Evolutionary conservation across 2,329 filamentous ascomycete species (phyloP).

Genomic region (Catunica adiposa): DNA sequence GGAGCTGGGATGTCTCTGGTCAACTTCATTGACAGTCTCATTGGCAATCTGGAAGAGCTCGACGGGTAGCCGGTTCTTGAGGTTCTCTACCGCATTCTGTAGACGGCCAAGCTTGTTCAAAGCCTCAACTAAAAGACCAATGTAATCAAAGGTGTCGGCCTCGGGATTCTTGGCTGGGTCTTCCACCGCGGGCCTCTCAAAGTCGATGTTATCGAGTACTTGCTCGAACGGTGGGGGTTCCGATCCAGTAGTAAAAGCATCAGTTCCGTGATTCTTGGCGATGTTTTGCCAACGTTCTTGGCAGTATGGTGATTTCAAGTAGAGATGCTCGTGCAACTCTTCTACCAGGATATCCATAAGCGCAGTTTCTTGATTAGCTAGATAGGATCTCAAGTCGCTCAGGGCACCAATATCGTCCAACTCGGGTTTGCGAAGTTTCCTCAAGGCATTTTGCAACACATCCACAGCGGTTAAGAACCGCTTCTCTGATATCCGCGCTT

Average conservation of each 20-base stretch:
- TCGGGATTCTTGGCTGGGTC: conserved; percentile 89
- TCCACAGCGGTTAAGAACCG: conserved; percentile 86
- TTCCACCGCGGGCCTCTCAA: conserved; percentile 51
- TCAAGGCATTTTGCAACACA: conserved; percentile 70
- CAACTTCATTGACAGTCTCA: conserved; percentile 85
- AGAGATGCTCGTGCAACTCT: conserved; percentile 90
- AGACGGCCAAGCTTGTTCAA: conserved; percentile 78
- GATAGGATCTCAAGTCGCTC: conserved; percentile 69
- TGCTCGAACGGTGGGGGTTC: conserved; percentile 38
- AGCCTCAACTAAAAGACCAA: conserved; percentile 72
- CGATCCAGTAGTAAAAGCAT: conserved; percentile 30
- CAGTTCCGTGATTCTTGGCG: conserved; percentile 46
- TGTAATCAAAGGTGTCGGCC: conserved; percentile 86
- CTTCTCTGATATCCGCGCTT: conserved; percentile 91
- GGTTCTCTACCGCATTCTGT: conserved; percentile 70
- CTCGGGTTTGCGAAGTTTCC: conserved; percentile 70
- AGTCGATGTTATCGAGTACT: conserved; percentile 44
- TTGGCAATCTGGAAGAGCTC: conserved; percentile 89
- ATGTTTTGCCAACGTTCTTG: conserved; percentile 88
- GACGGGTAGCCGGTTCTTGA: conserved; percentile 84
- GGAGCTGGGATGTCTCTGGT: conserved; percentile 78
- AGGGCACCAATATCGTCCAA: conserved; percentile 83
- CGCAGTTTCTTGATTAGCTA: conserved; percentile 81
- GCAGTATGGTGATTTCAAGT: conserved; percentile 94
- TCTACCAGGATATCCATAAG: conserved; percentile 93